Evolutionary conservation across 257 asterid genomes (phyloP).

Genomic region (Ilex aquifolium): DNA sequence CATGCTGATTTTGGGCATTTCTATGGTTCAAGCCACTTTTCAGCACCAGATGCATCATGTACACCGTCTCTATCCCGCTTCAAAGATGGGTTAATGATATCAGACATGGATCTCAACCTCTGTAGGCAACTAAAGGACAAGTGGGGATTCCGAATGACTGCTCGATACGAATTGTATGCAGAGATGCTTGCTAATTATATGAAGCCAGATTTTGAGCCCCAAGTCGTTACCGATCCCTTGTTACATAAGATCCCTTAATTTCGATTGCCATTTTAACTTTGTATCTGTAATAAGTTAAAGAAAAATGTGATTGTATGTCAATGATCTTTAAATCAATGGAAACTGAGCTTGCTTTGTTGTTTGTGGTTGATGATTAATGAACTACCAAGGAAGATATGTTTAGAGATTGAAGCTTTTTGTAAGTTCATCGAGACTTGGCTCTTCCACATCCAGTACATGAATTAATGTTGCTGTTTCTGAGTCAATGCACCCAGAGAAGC

Average conservation of each 20-base stretch:
- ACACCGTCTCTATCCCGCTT: conserved; percentile 76
- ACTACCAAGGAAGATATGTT: too few relatives aligned
- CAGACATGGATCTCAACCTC: conserved; percentile 85
- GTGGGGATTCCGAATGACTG: conserved; percentile 98
- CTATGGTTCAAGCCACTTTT: conserved; percentile 86
- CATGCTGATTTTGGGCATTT: conserved; percentile 90
- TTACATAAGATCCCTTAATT: conserved; percentile 36
- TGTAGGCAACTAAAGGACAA: conserved; percentile 89
- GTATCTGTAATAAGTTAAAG: neutral
- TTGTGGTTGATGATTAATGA: neutral
- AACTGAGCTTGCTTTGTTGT: neutral
- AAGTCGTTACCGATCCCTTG: conserved; percentile 72
- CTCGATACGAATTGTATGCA: conserved; percentile 70
- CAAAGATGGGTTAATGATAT: conserved; percentile 69
- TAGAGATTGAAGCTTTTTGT: too few relatives aligned
- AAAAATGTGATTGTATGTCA: neutral
- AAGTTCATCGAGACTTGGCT: too few relatives aligned
- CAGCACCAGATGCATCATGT: conserved; percentile 91
- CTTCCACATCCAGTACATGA: too few relatives aligned
- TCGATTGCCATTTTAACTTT: neutral
- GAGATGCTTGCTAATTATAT: conserved; percentile 58
- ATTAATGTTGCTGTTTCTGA: too few relatives aligned
- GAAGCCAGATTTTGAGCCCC: conserved; percentile 85
- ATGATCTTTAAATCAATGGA: neutral
- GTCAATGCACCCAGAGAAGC: too few relatives aligned